phyloP scores from a whole-genome alignment of 768 basidiomycete genomes.

The Amanita fuliginea region DNA sequence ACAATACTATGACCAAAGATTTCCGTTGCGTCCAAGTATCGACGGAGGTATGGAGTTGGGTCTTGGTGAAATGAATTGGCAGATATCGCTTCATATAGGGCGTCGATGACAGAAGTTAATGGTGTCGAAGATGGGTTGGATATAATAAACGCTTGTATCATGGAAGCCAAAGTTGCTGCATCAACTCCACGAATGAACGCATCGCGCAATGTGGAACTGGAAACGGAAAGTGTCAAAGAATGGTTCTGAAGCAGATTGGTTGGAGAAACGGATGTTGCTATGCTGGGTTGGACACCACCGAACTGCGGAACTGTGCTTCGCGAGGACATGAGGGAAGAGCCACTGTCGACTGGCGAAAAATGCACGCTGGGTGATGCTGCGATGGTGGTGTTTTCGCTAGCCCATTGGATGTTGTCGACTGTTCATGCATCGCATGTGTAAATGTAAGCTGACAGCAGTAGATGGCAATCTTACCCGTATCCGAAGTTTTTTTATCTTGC shows the following conservation, averaged over 20 bases:
- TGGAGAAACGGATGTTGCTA: slow-evolving; percentile 1
- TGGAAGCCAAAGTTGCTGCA: slow-evolving; percentile 35
- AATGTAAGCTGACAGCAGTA: background rate
- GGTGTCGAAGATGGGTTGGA: slow-evolving; percentile 39
- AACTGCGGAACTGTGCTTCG: background rate
- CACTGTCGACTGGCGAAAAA: slow-evolving; percentile 5
- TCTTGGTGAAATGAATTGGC: slow-evolving; percentile 22
- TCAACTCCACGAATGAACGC: slow-evolving; percentile 39
- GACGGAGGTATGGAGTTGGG: slow-evolving; percentile 31
- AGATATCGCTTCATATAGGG: slow-evolving; percentile 42
- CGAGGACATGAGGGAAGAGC: background rate
- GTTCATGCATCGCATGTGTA: slow-evolving; percentile 9
- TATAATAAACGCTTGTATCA: slow-evolving; percentile 39
- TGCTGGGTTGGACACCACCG: background rate
- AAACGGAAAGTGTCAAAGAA: slow-evolving; percentile 17
- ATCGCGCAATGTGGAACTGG: slow-evolving; percentile 28
- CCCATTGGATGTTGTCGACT: slow-evolving; percentile 15
- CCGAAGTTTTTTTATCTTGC: slow-evolving; percentile 37
- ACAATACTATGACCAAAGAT: slow-evolving; percentile 37
- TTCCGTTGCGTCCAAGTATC: slow-evolving; percentile 39
- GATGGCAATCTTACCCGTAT: slow-evolving; percentile 29
- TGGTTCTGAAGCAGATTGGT: slow-evolving; percentile 11
- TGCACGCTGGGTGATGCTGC: background rate
- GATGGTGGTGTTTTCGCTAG: background rate
- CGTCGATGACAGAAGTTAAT: slow-evolving; percentile 36